Evolutionary conservation across 1,284 basidiomycete genomes (phyloP).

Genomic region (Papiliotrema terrestris): DNA sequence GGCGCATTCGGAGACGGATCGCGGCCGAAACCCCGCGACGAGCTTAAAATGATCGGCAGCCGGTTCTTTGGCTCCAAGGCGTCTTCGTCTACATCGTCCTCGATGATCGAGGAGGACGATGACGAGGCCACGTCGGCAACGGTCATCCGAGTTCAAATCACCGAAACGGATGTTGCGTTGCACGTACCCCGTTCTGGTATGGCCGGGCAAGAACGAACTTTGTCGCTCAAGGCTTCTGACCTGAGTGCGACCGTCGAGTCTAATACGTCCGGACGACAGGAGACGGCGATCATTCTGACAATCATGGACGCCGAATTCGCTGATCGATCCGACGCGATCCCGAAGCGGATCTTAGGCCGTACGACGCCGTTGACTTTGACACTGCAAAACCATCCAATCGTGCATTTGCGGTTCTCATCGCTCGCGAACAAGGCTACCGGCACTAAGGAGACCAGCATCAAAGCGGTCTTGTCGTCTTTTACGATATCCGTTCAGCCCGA

Average conservation of each 20-base stretch:
- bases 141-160: constrained; percentile 28
- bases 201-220: constrained; percentile 18
- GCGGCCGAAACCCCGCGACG: constrained; percentile 51
- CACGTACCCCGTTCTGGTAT: constrained; percentile 23
- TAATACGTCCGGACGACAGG: constrained; percentile 57
- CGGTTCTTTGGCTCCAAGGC: constrained; percentile 67
- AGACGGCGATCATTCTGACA: constrained; percentile 63
- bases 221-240: constrained; percentile 56
- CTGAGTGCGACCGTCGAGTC: constrained; percentile 63
- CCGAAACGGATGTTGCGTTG: constrained; percentile 31
- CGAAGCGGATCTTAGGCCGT: constrained; percentile 21
- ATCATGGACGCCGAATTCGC: constrained; percentile 61
- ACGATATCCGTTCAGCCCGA: constrained; percentile 65
- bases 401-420: constrained; percentile 68
- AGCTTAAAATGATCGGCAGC: constrained; percentile 75
- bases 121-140: constrained; percentile 26
- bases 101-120: constrained; percentile 46
- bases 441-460: constrained; percentile 75
- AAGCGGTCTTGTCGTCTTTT: constrained; percentile 62
- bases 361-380: constrained; percentile 38
- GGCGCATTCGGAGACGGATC: constrained; percentile 43
- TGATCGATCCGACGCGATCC: constrained; percentile 14
- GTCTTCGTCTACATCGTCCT: constrained; percentile 43
- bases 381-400: constrained; percentile 43
- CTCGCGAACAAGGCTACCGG: constrained; percentile 61